Evolutionary conservation across 352 stramenopile genomes (phyloP).

Genomic region (Albugo candida): DNA sequence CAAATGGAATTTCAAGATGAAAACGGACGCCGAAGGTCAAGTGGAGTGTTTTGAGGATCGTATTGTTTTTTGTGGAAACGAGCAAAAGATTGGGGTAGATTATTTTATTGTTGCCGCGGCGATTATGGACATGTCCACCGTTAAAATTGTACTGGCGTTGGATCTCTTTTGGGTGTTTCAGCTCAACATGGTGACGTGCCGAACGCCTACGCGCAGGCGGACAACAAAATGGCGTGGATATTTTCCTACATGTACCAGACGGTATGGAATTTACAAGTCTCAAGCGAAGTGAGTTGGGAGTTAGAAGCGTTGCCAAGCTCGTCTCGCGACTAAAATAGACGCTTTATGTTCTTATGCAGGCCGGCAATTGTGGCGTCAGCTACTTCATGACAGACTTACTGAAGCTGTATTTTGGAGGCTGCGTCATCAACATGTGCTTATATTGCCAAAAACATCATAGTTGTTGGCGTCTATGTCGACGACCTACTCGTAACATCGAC

Average conservation of each 20-base stretch:
- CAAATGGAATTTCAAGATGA: constrained; percentile 3
- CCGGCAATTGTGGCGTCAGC: constrained; percentile 10
- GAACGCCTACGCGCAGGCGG: constrained; percentile 2
- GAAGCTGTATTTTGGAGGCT: constrained; percentile 7
- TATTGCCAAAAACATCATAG: background rate
- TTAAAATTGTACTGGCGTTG: background rate
- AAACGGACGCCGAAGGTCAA: background rate
- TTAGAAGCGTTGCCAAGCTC: background rate
- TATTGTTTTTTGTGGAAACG: constrained; percentile 1
- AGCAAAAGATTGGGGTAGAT: background rate
- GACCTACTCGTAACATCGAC: constrained; percentile 13
- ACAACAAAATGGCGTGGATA: background rate
- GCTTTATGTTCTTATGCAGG: constrained; percentile 16
- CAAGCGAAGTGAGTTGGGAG: no score
- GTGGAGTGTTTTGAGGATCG: constrained; percentile 5
- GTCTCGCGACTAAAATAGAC: constrained; percentile 7
- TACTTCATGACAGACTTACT: constrained; percentile 7
- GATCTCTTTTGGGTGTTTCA: background rate
- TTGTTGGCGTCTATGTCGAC: constrained; percentile 14
- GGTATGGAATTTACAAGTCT: no score
- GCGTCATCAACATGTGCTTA: constrained; percentile 12
- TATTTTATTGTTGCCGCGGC: no score
- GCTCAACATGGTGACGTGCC: constrained; percentile 2
- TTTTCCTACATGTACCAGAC: background rate
- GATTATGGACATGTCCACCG: no score